phyloP scores from a whole-genome alignment of 495 filamentous ascomycete species.

The Astrocystis sublimbata region DNA sequence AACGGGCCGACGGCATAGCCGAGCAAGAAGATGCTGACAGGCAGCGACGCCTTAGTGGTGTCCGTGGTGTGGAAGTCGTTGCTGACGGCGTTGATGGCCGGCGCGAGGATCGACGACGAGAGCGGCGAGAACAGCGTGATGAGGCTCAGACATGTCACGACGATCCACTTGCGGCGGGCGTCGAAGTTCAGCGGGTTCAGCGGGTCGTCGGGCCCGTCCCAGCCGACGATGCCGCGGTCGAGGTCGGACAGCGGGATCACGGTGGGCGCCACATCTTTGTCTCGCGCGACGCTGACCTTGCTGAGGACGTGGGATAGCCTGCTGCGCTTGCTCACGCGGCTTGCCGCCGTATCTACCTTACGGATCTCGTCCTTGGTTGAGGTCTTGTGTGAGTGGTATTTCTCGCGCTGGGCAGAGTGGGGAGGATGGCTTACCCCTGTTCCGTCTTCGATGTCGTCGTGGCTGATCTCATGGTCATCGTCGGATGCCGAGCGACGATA shows the following conservation, averaged over 20 bases:
- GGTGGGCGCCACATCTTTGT: slow-evolving; percentile 20
- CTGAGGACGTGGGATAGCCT: slow-evolving; percentile 6
- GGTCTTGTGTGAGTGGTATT: neutral
- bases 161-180: slow-evolving; percentile 63
- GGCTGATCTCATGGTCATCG: slow-evolving; percentile 7
- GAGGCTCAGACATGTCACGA: slow-evolving; percentile 52
- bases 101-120: slow-evolving; percentile 66
- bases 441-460: slow-evolving; percentile 3
- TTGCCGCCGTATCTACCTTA: slow-evolving; percentile 8
- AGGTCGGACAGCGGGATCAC: slow-evolving; percentile 47
- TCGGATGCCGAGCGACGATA: slow-evolving; percentile 5
- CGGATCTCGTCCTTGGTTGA: slow-evolving; percentile 12
- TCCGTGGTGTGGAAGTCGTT: slow-evolving; percentile 52
- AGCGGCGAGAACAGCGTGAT: slow-evolving; percentile 64
- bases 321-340: slow-evolving; percentile 13
- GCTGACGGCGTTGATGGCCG: slow-evolving; percentile 56
- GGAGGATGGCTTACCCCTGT: neutral
- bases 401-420: neutral
- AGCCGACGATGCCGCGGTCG: slow-evolving; percentile 52
- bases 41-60: slow-evolving; percentile 28
- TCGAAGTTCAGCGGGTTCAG: slow-evolving; percentile 73
- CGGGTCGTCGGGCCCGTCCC: slow-evolving; percentile 66
- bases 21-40: slow-evolving; percentile 48
- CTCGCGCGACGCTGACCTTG: slow-evolving; percentile 18
- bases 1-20: slow-evolving; percentile 48